These are phyloP conservation scores for Carex arenaria DNA, from an alignment of 202 grass and related monocot species.

Conservation along the genomic window DNA sequence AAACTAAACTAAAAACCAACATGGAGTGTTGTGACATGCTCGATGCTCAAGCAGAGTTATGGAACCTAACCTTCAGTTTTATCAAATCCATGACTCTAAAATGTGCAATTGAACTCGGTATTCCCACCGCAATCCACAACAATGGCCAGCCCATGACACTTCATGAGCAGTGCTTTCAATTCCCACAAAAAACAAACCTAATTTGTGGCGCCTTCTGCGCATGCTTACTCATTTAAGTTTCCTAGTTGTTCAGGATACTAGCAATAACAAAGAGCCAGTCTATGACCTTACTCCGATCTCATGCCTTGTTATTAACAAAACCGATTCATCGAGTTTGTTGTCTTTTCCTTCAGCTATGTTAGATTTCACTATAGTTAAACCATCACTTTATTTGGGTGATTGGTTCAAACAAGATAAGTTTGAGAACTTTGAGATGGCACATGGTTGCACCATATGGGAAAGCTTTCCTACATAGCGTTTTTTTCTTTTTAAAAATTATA, in stretches of 20 bases:
- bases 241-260: neutral
- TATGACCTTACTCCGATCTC: slow-evolving; percentile 44
- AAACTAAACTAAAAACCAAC: neutral
- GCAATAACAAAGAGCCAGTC: neutral
- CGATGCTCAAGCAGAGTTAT: slow-evolving; percentile 37
- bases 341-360: neutral
- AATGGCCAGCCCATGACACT: slow-evolving; percentile 28
- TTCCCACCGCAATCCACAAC: slow-evolving; percentile 32
- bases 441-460: slow-evolving; percentile 13
- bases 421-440: neutral
- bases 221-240: slow-evolving; percentile 31
- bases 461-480: no score
- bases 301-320: slow-evolving; percentile 26
- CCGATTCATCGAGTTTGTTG: neutral
- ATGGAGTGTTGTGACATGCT: slow-evolving; percentile 19
- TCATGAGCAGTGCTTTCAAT: slow-evolving; percentile 15
- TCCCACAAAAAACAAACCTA: slow-evolving; percentile 13
- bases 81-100: slow-evolving; percentile 59
- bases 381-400: neutral
- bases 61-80: slow-evolving; percentile 26
- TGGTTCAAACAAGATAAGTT: slow-evolving; percentile 28
- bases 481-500: no score
- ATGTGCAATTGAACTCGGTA: slow-evolving; percentile 47
- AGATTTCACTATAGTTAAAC: neutral
- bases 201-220: slow-evolving; percentile 47